Conservation (phyloP, 768 basidiomycete genomes). For the Amanita subjunquillea region DNA sequence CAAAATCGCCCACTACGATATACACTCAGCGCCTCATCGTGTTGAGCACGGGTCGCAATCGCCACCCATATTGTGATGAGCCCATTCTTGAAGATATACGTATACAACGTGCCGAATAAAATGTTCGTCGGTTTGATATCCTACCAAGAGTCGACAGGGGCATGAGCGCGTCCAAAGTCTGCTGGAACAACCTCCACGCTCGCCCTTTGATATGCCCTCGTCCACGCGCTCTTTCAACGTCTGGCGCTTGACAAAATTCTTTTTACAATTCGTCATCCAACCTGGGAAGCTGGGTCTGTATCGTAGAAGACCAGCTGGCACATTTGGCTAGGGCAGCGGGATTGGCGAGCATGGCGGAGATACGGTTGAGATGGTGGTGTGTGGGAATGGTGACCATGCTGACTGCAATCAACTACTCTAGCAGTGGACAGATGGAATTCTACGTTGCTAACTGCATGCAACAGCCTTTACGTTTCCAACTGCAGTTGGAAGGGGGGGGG, state of each 20-base stretch:
- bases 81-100: neutral
- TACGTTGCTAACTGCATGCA: too few species aligned
- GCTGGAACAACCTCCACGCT: slow-evolving; percentile 88
- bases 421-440: too few species aligned
- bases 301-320: too few species aligned
- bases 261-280: neutral
- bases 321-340: too few species aligned
- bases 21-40: slow-evolving; percentile 2
- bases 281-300: neutral
- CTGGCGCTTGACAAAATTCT: slow-evolving; percentile 90
- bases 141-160: slow-evolving; percentile 83
- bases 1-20: slow-evolving; percentile 81
- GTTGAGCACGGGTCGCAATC: slow-evolving; percentile 27
- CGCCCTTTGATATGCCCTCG: slow-evolving; percentile 73
- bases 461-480: too few species aligned
- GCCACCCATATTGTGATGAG: slow-evolving; percentile 19
- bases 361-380: too few species aligned
- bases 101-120: slow-evolving; percentile 60
- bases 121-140: slow-evolving; percentile 94
- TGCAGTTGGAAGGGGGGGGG: too few species aligned
- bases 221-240: slow-evolving; percentile 82
- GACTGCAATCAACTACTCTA: too few species aligned
- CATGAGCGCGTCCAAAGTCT: slow-evolving; percentile 81
- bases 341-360: too few species aligned
- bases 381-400: too few species aligned